These are phyloP conservation scores for Xylaria sp. DNA, from an alignment of 2,329 filamentous ascomycete genomes.

Conservation along the genomic window DNA sequence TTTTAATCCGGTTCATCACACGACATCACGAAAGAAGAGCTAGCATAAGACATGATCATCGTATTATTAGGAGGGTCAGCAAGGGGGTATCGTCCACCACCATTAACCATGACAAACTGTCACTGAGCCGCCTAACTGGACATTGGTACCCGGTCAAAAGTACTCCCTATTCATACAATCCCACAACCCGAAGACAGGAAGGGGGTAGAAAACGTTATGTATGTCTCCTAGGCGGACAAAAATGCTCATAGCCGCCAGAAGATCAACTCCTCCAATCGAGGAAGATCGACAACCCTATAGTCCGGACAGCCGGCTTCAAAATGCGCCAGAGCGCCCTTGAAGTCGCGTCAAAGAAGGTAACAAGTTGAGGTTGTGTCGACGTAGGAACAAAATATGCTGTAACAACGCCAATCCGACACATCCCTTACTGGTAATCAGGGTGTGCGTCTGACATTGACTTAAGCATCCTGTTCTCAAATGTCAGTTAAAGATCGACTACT, in stretches of 20 bases:
- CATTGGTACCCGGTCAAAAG: not conserved
- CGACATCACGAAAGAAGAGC: not conserved
- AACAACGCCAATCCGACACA: not conserved
- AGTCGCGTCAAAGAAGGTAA: not conserved
- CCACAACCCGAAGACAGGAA: not conserved
- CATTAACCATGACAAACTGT: slow-evolving; percentile 9
- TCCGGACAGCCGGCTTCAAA: not conserved
- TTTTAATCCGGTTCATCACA: not conserved
- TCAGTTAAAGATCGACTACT: slow-evolving; percentile 15
- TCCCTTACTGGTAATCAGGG: slow-evolving; percentile 14
- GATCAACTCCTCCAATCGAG: not conserved
- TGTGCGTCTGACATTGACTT: slow-evolving; percentile 32
- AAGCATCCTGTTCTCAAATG: slow-evolving; percentile 29
- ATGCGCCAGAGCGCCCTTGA: not conserved
- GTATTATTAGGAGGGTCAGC: not conserved
- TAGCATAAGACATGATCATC: not conserved
- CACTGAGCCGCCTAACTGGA: not conserved
- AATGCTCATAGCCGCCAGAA: not conserved
- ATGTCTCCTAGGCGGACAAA: not conserved
- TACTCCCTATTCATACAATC: not conserved
- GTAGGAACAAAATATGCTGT: too few relatives aligned
- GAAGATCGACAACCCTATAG: not conserved
- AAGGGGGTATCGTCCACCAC: slow-evolving; percentile 22
- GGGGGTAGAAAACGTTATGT: not conserved
- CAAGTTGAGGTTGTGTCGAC: not conserved